Percentiles rank a stretch among this genome's conserved stretches.
Conservation (phyloP, 768 basidiomycete genomes). For the Trametes elegans region DNA sequence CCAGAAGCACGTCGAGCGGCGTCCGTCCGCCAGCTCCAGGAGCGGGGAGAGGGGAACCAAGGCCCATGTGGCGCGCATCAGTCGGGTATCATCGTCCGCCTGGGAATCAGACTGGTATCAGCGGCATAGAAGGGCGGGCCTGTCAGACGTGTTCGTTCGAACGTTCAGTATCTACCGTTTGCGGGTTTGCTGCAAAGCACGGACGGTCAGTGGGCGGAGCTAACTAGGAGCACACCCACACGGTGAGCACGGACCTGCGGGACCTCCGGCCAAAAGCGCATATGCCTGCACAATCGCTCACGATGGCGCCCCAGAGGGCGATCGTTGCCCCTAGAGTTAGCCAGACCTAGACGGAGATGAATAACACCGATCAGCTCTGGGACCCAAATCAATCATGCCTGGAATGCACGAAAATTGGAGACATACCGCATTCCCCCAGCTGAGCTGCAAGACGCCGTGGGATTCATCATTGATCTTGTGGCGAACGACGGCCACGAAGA, state of each 20-base stretch:
- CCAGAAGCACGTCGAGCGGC: not conserved
- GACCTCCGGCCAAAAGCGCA: conserved; percentile 27
- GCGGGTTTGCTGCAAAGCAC: not conserved
- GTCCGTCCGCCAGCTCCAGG: not conserved
- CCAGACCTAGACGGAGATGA: conserved; percentile 41
- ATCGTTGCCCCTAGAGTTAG: conserved; percentile 51
- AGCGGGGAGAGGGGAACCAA: not conserved
- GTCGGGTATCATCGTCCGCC: conserved; percentile 15
- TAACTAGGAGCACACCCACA: not conserved
- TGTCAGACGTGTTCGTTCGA: conserved; percentile 8
- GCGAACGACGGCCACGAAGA: conserved; percentile 45
- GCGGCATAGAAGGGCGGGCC: not conserved
- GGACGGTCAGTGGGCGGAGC: not conserved
- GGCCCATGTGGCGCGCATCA: conserved; percentile 17
- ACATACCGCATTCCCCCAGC: conserved; percentile 50
- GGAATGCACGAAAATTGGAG: not conserved
- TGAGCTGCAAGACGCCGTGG: conserved; percentile 39
- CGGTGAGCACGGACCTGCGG: conserved; percentile 18
- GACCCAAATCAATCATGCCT: conserved; percentile 4
- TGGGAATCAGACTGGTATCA: conserved; percentile 16
- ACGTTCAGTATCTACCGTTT: conserved; percentile 10
- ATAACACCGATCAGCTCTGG: conserved; percentile 3
- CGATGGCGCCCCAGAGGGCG: conserved; percentile 45
- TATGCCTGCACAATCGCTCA: conserved; percentile 34
- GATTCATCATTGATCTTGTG: conserved; percentile 41